Percentiles rank a stretch among this genome's conserved stretches.
Conservation (phyloP, 179 eudicot genomes). For the Beta macrorhiza region DNA sequence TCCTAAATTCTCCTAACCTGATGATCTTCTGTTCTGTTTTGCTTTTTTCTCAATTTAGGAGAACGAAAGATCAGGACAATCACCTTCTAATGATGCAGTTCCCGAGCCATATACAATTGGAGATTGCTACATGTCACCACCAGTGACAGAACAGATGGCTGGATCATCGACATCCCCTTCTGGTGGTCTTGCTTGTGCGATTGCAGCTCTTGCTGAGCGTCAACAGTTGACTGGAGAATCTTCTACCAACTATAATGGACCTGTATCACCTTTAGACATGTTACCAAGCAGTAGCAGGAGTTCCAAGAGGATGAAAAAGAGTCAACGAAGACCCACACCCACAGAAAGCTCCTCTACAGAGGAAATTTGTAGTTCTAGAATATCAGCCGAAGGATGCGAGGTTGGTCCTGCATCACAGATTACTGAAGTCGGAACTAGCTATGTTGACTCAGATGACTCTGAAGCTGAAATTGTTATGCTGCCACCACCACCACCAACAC, state of each 20-base stretch:
- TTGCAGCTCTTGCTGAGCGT: slow-evolving; percentile 89
- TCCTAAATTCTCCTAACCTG: neutral
- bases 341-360: slow-evolving; percentile 23
- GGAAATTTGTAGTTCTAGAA: slow-evolving; percentile 22
- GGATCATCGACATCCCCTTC: slow-evolving; percentile 80
- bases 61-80: slow-evolving; percentile 43
- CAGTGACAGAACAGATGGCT: slow-evolving; percentile 33
- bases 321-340: slow-evolving; percentile 14
- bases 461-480: slow-evolving; percentile 18
- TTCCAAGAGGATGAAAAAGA: slow-evolving; percentile 26
- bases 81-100: slow-evolving; percentile 29
- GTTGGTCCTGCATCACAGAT: slow-evolving; percentile 18
- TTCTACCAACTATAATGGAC: slow-evolving; percentile 38
- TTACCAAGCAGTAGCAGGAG: slow-evolving; percentile 45
- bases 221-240: slow-evolving; percentile 65
- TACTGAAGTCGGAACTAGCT: slow-evolving; percentile 25
- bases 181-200: slow-evolving; percentile 92
- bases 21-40: neutral
- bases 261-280: slow-evolving; percentile 39
- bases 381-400: slow-evolving; percentile 21
- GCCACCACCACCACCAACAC: slow-evolving; percentile 19
- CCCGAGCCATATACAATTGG: slow-evolving; percentile 45
- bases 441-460: slow-evolving; percentile 27
- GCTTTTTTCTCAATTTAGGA: slow-evolving; percentile 43
- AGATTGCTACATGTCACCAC: slow-evolving; percentile 41